phyloP scores from a whole-genome alignment of 768 basidiomycete species.

The Agrocybe praecox region DNA sequence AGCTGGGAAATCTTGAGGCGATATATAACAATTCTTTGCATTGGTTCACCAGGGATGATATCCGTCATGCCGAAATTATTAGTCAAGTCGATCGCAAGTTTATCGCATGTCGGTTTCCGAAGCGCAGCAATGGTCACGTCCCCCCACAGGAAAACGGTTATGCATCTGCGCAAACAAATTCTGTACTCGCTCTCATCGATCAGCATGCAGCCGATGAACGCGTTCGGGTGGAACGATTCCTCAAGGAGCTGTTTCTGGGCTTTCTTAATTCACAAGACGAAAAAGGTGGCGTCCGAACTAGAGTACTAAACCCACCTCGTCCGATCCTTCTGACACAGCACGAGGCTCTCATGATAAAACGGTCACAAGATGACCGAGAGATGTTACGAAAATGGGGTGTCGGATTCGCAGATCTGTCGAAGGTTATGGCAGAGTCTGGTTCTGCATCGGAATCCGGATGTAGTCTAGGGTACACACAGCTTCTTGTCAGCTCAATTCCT shows the following conservation, averaged over 20 bases:
- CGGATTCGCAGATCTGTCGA: constrained; percentile 42
- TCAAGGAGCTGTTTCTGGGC: constrained; percentile 72
- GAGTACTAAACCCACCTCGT: constrained; percentile 52
- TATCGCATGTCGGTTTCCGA: constrained; percentile 66
- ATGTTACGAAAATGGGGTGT: constrained; percentile 76
- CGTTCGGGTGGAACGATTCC: constrained; percentile 83
- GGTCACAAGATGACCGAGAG: constrained; percentile 39
- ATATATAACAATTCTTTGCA: constrained; percentile 15
- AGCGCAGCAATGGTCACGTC: constrained; percentile 7
- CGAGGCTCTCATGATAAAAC: constrained; percentile 56
- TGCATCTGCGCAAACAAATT: constrained; percentile 7
- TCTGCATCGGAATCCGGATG: constrained; percentile 30
- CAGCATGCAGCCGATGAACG: constrained; percentile 99
- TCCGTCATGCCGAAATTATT: constrained; percentile 62
- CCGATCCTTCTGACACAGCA: constrained; percentile 67
- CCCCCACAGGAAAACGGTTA: constrained; percentile 3
- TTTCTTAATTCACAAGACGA: constrained; percentile 50
- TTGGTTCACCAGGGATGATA: constrained; percentile 41
- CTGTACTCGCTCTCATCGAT: constrained; percentile 78
- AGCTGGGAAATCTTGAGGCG: constrained; percentile 11
- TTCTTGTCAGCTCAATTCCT: constrained; percentile 65
- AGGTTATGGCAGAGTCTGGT: constrained; percentile 24
- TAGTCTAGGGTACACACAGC: constrained; percentile 58
- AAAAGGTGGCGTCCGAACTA: constrained; percentile 25
- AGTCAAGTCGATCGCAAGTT: constrained; percentile 93